These are phyloP conservation scores for Tolypocladium inflatum DNA, from an alignment of 2,329 filamentous ascomycete species.

Conservation along the genomic window DNA sequence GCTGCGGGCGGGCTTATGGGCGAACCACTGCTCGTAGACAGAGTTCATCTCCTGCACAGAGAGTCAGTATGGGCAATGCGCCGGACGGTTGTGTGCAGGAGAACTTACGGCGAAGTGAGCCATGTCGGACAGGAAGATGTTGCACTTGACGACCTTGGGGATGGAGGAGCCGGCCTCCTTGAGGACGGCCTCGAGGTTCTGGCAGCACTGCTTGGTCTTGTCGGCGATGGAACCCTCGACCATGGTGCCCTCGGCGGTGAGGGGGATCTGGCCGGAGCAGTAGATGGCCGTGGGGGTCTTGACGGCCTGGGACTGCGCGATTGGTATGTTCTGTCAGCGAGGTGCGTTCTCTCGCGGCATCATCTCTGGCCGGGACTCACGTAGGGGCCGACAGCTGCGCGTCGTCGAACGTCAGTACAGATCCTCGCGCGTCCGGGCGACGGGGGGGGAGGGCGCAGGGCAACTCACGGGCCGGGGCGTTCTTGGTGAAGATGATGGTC, in stretches of 20 bases:
- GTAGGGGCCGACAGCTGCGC: slow-evolving; percentile 51
- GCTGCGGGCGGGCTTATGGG: slow-evolving; percentile 76
- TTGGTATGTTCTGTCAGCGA: slow-evolving; percentile 1
- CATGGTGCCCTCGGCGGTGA: slow-evolving; percentile 45
- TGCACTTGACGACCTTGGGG: slow-evolving; percentile 78
- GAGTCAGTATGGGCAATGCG: not conserved
- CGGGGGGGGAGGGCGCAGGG: not conserved
- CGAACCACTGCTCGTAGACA: slow-evolving; percentile 76
- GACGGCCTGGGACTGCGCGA: slow-evolving; percentile 51
- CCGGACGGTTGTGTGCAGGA: not conserved
- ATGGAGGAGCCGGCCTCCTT: slow-evolving; percentile 71
- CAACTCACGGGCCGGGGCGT: slow-evolving; percentile 48
- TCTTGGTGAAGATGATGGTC: slow-evolving; percentile 45
- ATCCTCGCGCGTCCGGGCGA: slow-evolving; percentile 3
- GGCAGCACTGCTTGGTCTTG: slow-evolving; percentile 53
- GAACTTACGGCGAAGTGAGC: slow-evolving; percentile 59
- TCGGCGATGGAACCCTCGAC: slow-evolving; percentile 52
- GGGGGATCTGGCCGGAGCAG: slow-evolving; percentile 66
- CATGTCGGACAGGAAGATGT: slow-evolving; percentile 90
- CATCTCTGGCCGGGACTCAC: slow-evolving; percentile 29
- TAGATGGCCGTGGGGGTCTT: slow-evolving; percentile 57
- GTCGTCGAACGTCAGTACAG: not conserved
- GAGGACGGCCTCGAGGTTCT: slow-evolving; percentile 79
- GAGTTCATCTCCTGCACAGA: slow-evolving; percentile 60
- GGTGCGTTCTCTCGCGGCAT: not conserved